A percentile compares a stretch with the other conserved stretches of the same genome.
phyloP scores from a whole-genome alignment of 2,329 filamentous ascomycete species.

The Pseudodiploospora longispora region DNA sequence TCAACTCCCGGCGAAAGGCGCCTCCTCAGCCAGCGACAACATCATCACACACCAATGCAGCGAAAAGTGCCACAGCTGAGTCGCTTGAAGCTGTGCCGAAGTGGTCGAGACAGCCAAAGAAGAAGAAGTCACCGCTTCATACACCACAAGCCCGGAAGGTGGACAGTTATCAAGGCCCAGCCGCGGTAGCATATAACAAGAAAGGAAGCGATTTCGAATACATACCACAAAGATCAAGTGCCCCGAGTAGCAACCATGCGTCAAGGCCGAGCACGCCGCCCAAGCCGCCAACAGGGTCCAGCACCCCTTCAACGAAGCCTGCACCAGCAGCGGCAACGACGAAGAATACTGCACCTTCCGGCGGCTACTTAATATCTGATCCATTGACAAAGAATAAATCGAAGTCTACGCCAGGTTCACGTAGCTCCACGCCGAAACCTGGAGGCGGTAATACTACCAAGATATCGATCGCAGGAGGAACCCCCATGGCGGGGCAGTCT shows the following conservation, averaged over 20 bases:
- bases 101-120: slow-evolving; percentile 36
- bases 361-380: slow-evolving; percentile 79
- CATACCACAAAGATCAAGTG: slow-evolving; percentile 44
- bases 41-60: slow-evolving; percentile 5
- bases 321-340: slow-evolving; percentile 18
- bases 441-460: slow-evolving; percentile 49
- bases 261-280: slow-evolving; percentile 30
- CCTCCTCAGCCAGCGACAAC: slow-evolving; percentile 18
- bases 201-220: slow-evolving; percentile 64
- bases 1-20: slow-evolving; percentile 59
- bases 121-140: slow-evolving; percentile 56
- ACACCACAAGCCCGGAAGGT: slow-evolving; percentile 55
- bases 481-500: slow-evolving; percentile 73
- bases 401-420: slow-evolving; percentile 43
- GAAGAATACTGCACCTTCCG: slow-evolving; percentile 50
- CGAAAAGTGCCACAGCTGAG: slow-evolving; percentile 18
- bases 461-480: slow-evolving; percentile 65
- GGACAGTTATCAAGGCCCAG: slow-evolving; percentile 52
- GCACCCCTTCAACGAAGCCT: not conserved
- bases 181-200: slow-evolving; percentile 68
- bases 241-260: slow-evolving; percentile 28
- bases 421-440: slow-evolving; percentile 48
- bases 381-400: slow-evolving; percentile 48
- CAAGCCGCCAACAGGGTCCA: slow-evolving; percentile 30
- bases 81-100: slow-evolving; percentile 39